A percentile compares a stretch with the other conserved stretches of the same genome.
These are phyloP conservation scores for Ophiocordyceps australis DNA, from an alignment of 2,329 filamentous ascomycete species.

Conservation along the genomic window DNA sequence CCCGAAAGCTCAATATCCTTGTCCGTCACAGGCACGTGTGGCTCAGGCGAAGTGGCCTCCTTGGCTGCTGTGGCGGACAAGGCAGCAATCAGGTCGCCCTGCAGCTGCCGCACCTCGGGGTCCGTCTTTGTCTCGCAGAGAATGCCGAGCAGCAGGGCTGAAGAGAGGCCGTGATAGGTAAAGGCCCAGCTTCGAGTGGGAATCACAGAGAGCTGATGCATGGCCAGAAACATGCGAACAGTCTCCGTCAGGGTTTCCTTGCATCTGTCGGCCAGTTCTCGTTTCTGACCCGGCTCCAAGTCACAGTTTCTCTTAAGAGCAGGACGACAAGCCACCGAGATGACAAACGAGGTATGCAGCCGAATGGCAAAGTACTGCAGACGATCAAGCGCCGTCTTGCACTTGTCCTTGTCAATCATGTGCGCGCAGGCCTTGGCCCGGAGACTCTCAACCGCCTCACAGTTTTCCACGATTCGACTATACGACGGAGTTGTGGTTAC, in stretches of 20 bases:
- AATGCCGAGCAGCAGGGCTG: slow-evolving; percentile 44
- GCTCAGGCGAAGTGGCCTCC: slow-evolving; percentile 34
- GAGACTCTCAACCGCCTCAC: slow-evolving; percentile 32
- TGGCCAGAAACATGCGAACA: slow-evolving; percentile 49
- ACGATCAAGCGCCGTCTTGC: slow-evolving; percentile 43
- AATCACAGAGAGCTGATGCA: slow-evolving; percentile 50
- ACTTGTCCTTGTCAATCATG: slow-evolving; percentile 40
- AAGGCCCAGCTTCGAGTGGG: slow-evolving; percentile 51
- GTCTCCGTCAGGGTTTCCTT: slow-evolving; percentile 45
- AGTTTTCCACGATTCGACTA: slow-evolving; percentile 37
- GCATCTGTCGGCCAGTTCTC: slow-evolving; percentile 36
- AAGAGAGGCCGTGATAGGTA: slow-evolving; percentile 48
- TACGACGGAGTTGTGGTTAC: slow-evolving; percentile 29
- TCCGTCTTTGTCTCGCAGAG: slow-evolving; percentile 44
- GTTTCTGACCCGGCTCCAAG: slow-evolving; percentile 32
- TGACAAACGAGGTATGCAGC: slow-evolving; percentile 46
- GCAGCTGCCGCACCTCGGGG: slow-evolving; percentile 42
- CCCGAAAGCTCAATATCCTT: slow-evolving; percentile 45
- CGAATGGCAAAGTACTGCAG: slow-evolving; percentile 45
- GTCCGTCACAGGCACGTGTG: slow-evolving; percentile 34
- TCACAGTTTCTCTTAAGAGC: slow-evolving; percentile 36
- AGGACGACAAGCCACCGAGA: slow-evolving; percentile 46
- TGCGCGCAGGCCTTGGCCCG: slow-evolving; percentile 29
- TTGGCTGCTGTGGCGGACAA: slow-evolving; percentile 46
- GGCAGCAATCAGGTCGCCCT: slow-evolving; percentile 44